Evolutionary conservation across 2,329 filamentous ascomycete genomes (phyloP), one percentile per base, ranked within the genome.

Genomic region (Cercospora sp.): DNA sequence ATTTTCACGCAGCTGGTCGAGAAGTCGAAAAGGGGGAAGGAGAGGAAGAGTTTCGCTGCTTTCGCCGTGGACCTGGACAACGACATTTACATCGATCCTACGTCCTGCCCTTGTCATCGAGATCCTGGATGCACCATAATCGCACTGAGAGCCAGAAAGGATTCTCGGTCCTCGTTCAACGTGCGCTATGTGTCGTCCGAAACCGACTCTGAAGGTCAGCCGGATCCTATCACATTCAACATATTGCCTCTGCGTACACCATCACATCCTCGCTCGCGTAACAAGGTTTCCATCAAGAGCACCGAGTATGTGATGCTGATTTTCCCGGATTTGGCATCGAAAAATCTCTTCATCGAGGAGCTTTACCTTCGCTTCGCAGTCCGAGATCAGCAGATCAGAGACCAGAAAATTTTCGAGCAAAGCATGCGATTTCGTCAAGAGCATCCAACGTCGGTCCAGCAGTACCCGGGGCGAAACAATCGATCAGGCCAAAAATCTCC

Each of bases 141-240:
- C 13, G 69, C 71, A n/a, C 68, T 72, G 7, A 63, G 23, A 20
- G 68, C 58, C 23, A 57, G 53, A 23, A 66, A 67, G 23, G 67
- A 68, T 33, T 42, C 31, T 20, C 62, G 62, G 18, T 59, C 55
- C n/a, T 59, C 55, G 10, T 60, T 70, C 40, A 55, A 60, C 12
- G 55, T 70, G n/a, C 68, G 60, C 16, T 53, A 63, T 5, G 31
- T 64, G 4, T 61, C 60, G 31, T 73, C 71, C 13, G 69, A 70
- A 16, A 53, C 51, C 18, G 66, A 73, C 42, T 20, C 45, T 9
- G 57, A 59, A 5, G 69, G 69, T 10, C 64, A 59, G 18, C 68
- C 70, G 5, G 63, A 71, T 23, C 66, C 70, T 26, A 72, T 68
- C 57, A 72, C 70, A 2, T 73, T 73, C 64, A 68, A 73, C 55